Conservation (phyloP, 108 stramenopile genomes). For the Nitzschia inconspicua region DNA sequence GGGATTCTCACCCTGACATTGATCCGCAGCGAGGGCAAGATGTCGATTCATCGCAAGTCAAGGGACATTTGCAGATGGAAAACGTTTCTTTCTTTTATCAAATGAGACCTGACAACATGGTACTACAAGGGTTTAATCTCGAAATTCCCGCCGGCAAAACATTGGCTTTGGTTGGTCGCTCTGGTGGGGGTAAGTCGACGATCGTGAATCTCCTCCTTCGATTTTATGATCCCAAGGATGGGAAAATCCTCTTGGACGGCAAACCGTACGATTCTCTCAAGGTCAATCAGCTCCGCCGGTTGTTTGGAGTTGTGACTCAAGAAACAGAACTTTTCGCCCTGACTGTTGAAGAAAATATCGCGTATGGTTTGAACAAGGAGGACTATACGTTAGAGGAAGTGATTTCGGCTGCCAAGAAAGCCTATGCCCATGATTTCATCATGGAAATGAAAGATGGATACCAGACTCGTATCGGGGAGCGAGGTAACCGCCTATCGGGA, state of each 20-base stretch:
- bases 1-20: slow-evolving; percentile 42
- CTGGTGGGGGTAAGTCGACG: slow-evolving; percentile 76
- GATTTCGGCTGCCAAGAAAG: slow-evolving; percentile 41
- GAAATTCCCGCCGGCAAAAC: slow-evolving; percentile 43
- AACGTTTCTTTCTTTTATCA: slow-evolving; percentile 88
- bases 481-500: slow-evolving; percentile 59
- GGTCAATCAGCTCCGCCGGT: slow-evolving; percentile 48
- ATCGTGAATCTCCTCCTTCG: slow-evolving; percentile 69
- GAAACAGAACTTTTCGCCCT: slow-evolving; percentile 70
- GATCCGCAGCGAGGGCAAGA: slow-evolving; percentile 16
- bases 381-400: slow-evolving; percentile 42
- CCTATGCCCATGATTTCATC: slow-evolving; percentile 64
- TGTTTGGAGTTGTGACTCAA: slow-evolving; percentile 58
- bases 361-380: slow-evolving; percentile 44
- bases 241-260: slow-evolving; percentile 49
- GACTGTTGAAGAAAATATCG: slow-evolving; percentile 69
- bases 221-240: slow-evolving; percentile 65
- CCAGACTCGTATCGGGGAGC: slow-evolving; percentile 69
- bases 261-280: slow-evolving; percentile 52
- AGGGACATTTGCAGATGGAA: slow-evolving; percentile 45
- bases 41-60: slow-evolving; percentile 1
- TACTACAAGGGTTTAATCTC: slow-evolving; percentile 35
- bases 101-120: slow-evolving; percentile 47
- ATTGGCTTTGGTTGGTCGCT: slow-evolving; percentile 46
- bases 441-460: slow-evolving; percentile 56